Evolutionary conservation across 176 grass and related monocot species (phyloP).

Genomic region (Lolium multiflorum): DNA sequence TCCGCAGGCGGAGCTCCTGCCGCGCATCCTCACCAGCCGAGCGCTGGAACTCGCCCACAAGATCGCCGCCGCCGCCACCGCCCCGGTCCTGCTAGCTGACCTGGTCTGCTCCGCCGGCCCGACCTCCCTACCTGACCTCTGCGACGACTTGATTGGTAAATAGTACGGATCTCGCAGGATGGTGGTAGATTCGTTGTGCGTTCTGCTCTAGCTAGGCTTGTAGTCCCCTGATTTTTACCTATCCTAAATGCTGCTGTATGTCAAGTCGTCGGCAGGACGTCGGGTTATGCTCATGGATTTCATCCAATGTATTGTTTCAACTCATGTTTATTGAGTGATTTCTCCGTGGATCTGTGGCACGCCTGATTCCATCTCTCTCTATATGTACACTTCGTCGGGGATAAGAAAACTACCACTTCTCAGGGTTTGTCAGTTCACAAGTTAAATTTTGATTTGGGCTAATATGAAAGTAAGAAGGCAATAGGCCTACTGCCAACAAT

Average conservation of each 20-base stretch:
- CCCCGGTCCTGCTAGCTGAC: neutral
- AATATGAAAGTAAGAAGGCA: neutral
- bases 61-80: neutral
- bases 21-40: neutral
- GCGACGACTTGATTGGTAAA: neutral
- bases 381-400: too few relatives aligned
- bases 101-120: conserved; percentile 16
- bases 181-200: neutral
- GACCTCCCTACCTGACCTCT: neutral
- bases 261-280: neutral
- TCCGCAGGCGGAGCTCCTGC: neutral
- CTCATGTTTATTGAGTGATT: neutral
- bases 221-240: neutral
- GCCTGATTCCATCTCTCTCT: conserved; percentile 2
- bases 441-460: conserved; percentile 1
- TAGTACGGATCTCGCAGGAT: neutral
- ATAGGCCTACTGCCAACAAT: neutral
- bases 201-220: neutral
- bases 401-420: too few relatives aligned
- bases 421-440: neutral
- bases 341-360: neutral
- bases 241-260: neutral
- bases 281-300: neutral
- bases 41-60: neutral
- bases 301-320: neutral